Evolutionary conservation across 1,139 yeast species (phyloP).

Genomic region (Candida sp.): DNA sequence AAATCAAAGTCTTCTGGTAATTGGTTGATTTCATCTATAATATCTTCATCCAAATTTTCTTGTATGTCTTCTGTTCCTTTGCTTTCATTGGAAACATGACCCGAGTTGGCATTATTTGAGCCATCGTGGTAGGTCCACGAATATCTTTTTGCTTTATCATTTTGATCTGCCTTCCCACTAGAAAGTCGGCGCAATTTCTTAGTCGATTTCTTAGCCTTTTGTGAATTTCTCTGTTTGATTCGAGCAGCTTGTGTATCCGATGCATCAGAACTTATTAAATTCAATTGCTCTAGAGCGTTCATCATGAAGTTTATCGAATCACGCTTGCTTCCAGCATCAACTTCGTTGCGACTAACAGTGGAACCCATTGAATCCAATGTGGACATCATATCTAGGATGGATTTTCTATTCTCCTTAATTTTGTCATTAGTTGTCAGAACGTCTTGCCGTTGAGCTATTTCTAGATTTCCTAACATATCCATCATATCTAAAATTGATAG

Average conservation of each 20-base stretch:
- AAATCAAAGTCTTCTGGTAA: conserved; percentile 62
- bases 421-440: neutral
- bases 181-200: neutral
- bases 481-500: conserved; percentile 17
- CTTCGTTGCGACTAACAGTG: neutral
- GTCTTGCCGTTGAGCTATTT: neutral
- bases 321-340: conserved; percentile 12
- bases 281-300: conserved; percentile 16
- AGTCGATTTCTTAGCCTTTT: neutral
- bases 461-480: conserved; percentile 12
- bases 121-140: conserved; percentile 40
- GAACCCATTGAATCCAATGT: conserved; percentile 3
- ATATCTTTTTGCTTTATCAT: conserved; percentile 16
- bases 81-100: neutral
- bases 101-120: conserved; percentile 12
- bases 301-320: conserved; percentile 24
- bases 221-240: neutral
- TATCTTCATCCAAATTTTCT: conserved; percentile 29
- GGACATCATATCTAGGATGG: conserved; percentile 21
- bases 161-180: neutral
- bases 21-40: conserved; percentile 52
- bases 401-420: conserved; percentile 15
- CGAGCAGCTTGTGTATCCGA: neutral
- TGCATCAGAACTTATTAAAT: neutral
- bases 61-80: conserved; percentile 6